Base-by-base conservation (phyloP, 257 asterid genomes). In the Orobanche coerulescens region DNA sequence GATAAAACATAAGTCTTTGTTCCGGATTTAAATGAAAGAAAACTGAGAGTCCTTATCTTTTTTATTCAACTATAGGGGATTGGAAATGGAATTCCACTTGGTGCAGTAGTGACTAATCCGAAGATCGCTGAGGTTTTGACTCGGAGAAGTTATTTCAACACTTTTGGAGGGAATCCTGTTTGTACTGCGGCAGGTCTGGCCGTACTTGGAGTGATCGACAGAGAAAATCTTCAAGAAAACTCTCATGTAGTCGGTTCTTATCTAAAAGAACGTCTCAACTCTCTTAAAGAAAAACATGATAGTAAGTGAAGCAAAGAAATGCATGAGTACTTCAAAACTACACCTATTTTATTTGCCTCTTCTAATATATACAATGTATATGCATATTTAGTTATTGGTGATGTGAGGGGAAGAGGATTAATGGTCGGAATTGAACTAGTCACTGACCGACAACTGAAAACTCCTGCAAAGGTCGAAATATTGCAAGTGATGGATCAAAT, bases 401-500 rank as follows among this genome's bases (percentile, higher is more conserved):
- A 87, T 61, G 91, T 84, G 56, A 78, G 94, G 66, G 94, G 95
- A 36, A 61, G 88, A 75, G 95, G 95, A 31, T 36, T 87, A 50
- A 87, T 87, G 90, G 88, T 84, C 19, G 95, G 94, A 7, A 82
- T 84, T 2, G 94, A 87, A 64, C 87, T 87, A 1, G 94, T 87
- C 13, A 76, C 77, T 0, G 90, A 87, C n/a, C 83, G 70, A 36
- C 33, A 52, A 43, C 69, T 57, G 28, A 84, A 84, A 67, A 87
- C 85, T 30, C 94, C 94, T 0, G 94, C 88, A 2, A 80, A 70
- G 51, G 66, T 33, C 2, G 94, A 84, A 72, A 74, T 64, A 49
- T 58, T 65, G 18, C 82, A 64, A 67, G 66, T 75, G 66, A 79
- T 86, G 89, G 89, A 86, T 4, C 76, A 67, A 48, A 79, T 86